phyloP scores from a whole-genome alignment of 768 basidiomycete species.

The Suillus cothurnatus region DNA sequence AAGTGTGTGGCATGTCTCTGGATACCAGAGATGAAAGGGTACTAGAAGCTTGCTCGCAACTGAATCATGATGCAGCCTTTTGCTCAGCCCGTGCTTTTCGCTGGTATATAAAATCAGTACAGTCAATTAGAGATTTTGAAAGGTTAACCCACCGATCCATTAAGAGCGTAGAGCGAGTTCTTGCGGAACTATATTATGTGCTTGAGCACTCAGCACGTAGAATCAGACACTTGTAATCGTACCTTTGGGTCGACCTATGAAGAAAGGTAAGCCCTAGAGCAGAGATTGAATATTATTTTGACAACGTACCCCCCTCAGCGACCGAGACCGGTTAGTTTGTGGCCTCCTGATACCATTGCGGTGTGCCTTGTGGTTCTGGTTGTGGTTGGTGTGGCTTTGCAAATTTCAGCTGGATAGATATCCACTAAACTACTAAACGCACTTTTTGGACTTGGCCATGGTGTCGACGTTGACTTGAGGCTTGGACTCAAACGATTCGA shows the following conservation, averaged over 20 bases:
- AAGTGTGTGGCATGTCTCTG: not conserved
- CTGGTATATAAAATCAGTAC: conserved; percentile 37
- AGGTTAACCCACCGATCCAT: conserved; percentile 65
- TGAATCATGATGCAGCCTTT: conserved; percentile 44
- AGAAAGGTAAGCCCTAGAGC: conserved; percentile 12
- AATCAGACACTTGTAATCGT: conserved; percentile 17
- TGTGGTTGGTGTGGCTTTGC: conserved; percentile 87
- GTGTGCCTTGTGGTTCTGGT: conserved; percentile 97
- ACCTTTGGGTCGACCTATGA: conserved; percentile 82
- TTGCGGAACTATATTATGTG: conserved; percentile 68
- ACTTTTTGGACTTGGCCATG: conserved; percentile 99
- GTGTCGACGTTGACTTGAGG: conserved; percentile 22
- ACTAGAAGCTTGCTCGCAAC: not conserved
- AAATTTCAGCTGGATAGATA: conserved; percentile 17
- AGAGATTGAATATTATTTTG: conserved; percentile 12
- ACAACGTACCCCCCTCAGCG: conserved; percentile 86
- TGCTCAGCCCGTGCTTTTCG: conserved; percentile 67
- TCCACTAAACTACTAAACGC: conserved; percentile 27
- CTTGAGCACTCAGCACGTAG: conserved; percentile 3
- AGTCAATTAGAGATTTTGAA: not conserved
- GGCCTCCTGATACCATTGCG: conserved; percentile 95
- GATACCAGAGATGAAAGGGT: not conserved
- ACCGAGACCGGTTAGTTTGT: conserved; percentile 69
- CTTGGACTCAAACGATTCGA: conserved; percentile 8
- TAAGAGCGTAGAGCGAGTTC: conserved; percentile 72